Conservation (phyloP, 2,329 filamentous ascomycete genomes). For the Botrytis fragariae region DNA sequence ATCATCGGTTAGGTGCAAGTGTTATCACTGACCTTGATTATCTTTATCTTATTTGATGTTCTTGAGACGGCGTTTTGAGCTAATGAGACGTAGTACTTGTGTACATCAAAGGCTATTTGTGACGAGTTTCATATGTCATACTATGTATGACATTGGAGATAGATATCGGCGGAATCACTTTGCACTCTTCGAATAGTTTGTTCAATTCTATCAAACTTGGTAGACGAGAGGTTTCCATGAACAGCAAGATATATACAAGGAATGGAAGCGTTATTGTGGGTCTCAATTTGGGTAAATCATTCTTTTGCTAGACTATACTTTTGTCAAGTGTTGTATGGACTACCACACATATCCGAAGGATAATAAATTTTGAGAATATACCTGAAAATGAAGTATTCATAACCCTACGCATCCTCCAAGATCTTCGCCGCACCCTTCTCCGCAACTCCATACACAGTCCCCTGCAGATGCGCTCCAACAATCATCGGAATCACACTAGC, state of each 20-base stretch:
- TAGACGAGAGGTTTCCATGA: not conserved
- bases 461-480: slow-evolving; percentile 30
- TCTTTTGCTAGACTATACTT: not conserved
- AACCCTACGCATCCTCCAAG: not conserved
- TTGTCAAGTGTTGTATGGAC: fast-evolving
- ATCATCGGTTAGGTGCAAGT: fast-evolving
- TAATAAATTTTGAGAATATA: not conserved
- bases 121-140: not conserved
- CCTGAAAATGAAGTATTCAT: fast-evolving
- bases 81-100: not conserved
- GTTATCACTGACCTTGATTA: not conserved
- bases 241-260: not conserved
- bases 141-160: not conserved
- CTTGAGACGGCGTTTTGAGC: not conserved
- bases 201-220: too few species aligned
- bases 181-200: not conserved
- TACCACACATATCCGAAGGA: too few species aligned
- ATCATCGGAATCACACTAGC: slow-evolving; percentile 33
- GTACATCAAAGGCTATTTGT: not conserved
- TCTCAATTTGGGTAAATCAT: not conserved
- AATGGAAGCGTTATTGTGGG: too few species aligned
- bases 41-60: not conserved
- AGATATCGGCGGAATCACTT: not conserved
- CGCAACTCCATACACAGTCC: slow-evolving; percentile 33
- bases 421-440: slow-evolving; percentile 26